Evolutionary conservation across 306 rosid genomes (phyloP), one percentile per base, ranked within the genome.

Genomic region (Vigna trinervia): DNA sequence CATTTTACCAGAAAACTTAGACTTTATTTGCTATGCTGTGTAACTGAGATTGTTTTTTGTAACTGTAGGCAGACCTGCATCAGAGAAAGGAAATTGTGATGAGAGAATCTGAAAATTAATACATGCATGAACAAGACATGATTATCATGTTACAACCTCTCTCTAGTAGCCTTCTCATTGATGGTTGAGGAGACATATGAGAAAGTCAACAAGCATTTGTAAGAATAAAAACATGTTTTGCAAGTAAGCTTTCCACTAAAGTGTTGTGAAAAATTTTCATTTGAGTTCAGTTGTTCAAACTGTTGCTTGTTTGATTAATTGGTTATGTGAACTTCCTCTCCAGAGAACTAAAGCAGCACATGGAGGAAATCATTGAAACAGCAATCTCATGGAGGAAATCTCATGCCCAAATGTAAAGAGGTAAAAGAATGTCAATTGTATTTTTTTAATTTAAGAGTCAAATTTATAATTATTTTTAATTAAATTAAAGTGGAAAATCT

Each of bases 61-160:
- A 62, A 87, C 71, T 84, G 38, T 80, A 88, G 96, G 89, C 81
- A 45, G 66, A 75, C 41, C 81, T 90, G 77, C 73, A 54, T 74
- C 75, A 70, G 39, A 75, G 68, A 69, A 80, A 67, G 81, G 83
- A 76, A 60, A 50, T 59, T 52, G 78, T 81, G 46, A 69, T 5
- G 77, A 66, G 65, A 13, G 81, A 86, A 80, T 30, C 10, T 53
- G 79, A 70, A 83, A 69, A 78, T 28, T 53, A 68, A 63, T 58
- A 67, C 34, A 73, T 47, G 20, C 66, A 43, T 61, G 36, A 75
- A 26, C 12, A 53, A 32, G 61, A 8, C 34, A 54, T 45, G 14
- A 45, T 45, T 45, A 20, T 80, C 70, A 14, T 57, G 62, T 63
- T 66, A 34, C 53, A 34, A 19, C 50, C 73, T 19, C 50, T 80